Base-by-base conservation (phyloP, 805 yeast genomes). In the Candida schatavii region DNA sequence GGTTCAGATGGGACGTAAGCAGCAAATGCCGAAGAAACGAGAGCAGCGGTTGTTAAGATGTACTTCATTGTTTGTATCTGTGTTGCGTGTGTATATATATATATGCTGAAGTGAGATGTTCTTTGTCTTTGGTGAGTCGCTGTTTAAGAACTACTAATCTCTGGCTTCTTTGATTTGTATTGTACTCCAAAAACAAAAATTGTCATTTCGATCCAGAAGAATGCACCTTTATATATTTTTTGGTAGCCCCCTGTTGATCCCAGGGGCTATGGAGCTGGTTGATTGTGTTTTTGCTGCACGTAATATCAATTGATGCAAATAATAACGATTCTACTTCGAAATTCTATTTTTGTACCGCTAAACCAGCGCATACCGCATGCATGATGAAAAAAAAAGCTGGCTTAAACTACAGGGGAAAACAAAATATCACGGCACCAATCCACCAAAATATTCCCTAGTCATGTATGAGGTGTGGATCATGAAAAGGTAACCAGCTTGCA, bases 1-100 rank as follows among this genome's bases (percentile, higher is more conserved):
- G 83, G 80, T 46, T 78, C 83, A 41, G 80, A 62, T 47, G 85
- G 85, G 50, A 80, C 77, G 51, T 76, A 76, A 44, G 87, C 87
- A 39, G 85, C 83, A 39, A 72, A 40, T 26, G 81, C 70, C 14
- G 70, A 45, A n/a, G 78, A 59, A 41, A 74, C 72, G 32, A 78
- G 56, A 49, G 78, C 65, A 40, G 73, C 52, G n/a, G 32, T 29
- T 40, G 58, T 39, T 32, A 26, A 4, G 30, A 41, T 41, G 35
- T 36, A 44, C 36, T 37, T 44, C 47, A 44, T 44, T 37, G 22
- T 37, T 34, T 17, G 4, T 34, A 20, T 10, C 4, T 34, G 17
- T 34, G 26, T 34, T 11, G 15, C 13, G 23, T 15, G n/a, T 5
- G 20, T 29, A 29, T 29, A 6, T 29, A 13, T 29, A 29, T 29